Evolutionary conservation across 768 basidiomycete species (phyloP), one percentile per base, ranked within the genome.

Genomic region (Naganishia vishniacii): DNA sequence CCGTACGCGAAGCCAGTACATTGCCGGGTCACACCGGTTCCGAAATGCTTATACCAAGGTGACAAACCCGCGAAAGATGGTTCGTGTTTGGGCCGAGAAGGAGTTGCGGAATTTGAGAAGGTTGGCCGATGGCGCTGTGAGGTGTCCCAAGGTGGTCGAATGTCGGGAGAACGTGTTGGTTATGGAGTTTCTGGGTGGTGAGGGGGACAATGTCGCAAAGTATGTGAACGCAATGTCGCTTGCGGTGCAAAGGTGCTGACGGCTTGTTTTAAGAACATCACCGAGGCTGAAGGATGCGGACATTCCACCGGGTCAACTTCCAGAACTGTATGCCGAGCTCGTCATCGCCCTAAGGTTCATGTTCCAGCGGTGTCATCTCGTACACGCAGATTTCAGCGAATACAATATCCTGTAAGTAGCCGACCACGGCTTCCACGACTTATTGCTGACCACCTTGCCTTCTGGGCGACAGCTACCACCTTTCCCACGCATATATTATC

Each of bases 21-120:
- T 98, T 42, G 86, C 88, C 0, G 95, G 95, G 56, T 94, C 98
- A 76, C 86, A 88, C 75, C 86, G 95, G n/a, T 98, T 98, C 80
- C 83, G 90, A 49, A 83, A 86, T 62, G 93, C 93, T 26, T 79
- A 79, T 63, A 80, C 81, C 73, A 86, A 87, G 8, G 74, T 75
- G 63, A 85, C 83, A 66, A 99, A 98, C 74, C 94, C 95, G 16
- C 84, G 95, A 28, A 99, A 99, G 79, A 98, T 99, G 94, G 93
- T 99, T 20, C 83, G 91, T 16, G 78, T 98, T 3, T 99, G 95
- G 95, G 95, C 95, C 1, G 95, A 99, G 78, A 99, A 99, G 79
- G 95, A 99, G 77, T 88, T 97, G 87, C 85, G 95, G 25, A 99
- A 99, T 75, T 79, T 99, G 66, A 87, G 88, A 73, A 83, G 95